Evolutionary conservation across 805 yeast genomes (phyloP).

Genomic region (Gaillardinia entomophila): DNA sequence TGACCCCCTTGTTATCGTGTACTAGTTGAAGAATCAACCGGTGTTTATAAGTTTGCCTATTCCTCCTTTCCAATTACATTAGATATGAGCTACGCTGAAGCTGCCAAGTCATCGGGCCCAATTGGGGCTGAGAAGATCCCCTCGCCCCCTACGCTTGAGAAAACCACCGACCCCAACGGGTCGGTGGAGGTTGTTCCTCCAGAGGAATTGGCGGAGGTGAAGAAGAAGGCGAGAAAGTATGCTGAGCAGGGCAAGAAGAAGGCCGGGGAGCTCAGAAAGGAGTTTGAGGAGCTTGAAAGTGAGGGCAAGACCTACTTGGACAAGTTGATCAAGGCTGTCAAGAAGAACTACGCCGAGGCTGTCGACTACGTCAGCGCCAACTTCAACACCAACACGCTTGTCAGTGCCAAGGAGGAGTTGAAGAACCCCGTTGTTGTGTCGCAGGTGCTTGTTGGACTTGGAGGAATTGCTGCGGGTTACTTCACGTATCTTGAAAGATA

Average conservation of each 20-base stretch:
- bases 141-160: constrained; percentile 18
- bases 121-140: constrained; percentile 27
- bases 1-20: neutral
- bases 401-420: constrained; percentile 33
- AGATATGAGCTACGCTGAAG: constrained; percentile 35
- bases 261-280: constrained; percentile 22
- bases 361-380: constrained; percentile 8
- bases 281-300: constrained; percentile 15
- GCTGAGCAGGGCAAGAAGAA: constrained; percentile 6
- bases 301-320: constrained; percentile 18
- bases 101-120: constrained; percentile 36
- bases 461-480: constrained; percentile 44
- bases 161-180: constrained; percentile 10
- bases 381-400: constrained; percentile 8
- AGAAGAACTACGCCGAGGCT: constrained; percentile 12
- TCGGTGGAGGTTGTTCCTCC: constrained; percentile 10
- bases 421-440: constrained; percentile 58
- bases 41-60: neutral
- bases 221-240: constrained; percentile 20
- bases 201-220: constrained; percentile 8
- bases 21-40: neutral
- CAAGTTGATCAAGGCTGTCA: constrained; percentile 10
- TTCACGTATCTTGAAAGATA: constrained; percentile 47
- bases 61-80: neutral
- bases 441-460: constrained; percentile 45